A percentile compares a stretch with the other conserved stretches of the same genome.
Conservation (phyloP, 2,329 filamentous ascomycete species). For the Phialophora tarda region DNA sequence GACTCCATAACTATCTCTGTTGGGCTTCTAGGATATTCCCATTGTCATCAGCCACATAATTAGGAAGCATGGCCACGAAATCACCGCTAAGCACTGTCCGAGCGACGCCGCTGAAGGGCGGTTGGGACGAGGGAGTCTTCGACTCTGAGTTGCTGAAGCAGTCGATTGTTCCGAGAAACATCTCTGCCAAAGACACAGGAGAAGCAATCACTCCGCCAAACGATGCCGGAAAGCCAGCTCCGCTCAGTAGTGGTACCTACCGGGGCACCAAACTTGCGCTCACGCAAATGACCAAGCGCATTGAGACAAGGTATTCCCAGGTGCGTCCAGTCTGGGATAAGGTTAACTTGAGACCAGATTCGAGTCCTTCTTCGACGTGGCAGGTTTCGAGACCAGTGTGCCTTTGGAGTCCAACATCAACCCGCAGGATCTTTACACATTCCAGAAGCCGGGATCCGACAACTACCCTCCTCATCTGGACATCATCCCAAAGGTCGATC, state of each 20-base stretch:
- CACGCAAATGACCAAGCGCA: constrained; percentile 23
- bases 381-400: constrained; percentile 21
- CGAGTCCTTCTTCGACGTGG: constrained; percentile 22
- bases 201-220: constrained; percentile 11
- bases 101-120: constrained; percentile 7
- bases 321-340: background rate
- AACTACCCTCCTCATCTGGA: constrained; percentile 34
- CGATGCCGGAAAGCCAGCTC: constrained; percentile 15
- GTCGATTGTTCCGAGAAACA: constrained; percentile 22
- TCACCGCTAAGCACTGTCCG: constrained; percentile 4
- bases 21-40: background rate
- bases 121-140: constrained; percentile 35
- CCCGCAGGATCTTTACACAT: constrained; percentile 26
- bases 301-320: constrained; percentile 13
- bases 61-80: background rate
- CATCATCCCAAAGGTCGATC: constrained; percentile 27
- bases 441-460: constrained; percentile 21
- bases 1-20: background rate
- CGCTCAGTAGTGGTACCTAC: constrained; percentile 31
- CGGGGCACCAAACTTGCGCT: constrained; percentile 32
- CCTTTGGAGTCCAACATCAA: constrained; percentile 14
- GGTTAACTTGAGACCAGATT: constrained; percentile 11
- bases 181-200: constrained; percentile 4
- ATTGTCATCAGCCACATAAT: background rate
- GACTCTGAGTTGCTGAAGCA: constrained; percentile 26